Percentiles rank a stretch among this genome's conserved stretches.
Conservation (phyloP, 257 asterid species). For the Penstemon davidsonii region DNA sequence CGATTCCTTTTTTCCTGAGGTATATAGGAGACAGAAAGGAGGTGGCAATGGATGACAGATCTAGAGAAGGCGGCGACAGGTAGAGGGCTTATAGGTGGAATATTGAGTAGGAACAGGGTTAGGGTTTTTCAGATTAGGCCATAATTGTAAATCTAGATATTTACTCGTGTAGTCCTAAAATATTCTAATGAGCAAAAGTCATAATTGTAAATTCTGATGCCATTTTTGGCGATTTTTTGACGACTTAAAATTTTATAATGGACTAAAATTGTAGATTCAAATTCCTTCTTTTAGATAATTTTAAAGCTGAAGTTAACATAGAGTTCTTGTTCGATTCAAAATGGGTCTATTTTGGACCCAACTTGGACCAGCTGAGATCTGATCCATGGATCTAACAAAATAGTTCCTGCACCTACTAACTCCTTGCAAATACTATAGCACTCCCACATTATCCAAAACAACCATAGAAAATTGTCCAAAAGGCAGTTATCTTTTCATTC, state of each 20-base stretch:
- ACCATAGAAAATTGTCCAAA: background rate
- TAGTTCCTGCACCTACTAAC: background rate
- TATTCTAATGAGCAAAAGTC: background rate
- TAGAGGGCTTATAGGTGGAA: too few relatives aligned
- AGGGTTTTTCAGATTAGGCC: too few relatives aligned
- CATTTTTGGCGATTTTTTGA: too few relatives aligned
- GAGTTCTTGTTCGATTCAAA: background rate
- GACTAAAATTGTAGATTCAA: too few relatives aligned
- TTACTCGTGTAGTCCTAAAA: too few relatives aligned
- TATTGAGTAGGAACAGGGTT: too few relatives aligned
- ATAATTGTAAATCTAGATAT: too few relatives aligned
- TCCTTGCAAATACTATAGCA: background rate
- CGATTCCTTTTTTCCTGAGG: too few relatives aligned
- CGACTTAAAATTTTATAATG: too few relatives aligned
- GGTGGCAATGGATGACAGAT: background rate
- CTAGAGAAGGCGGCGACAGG: too few relatives aligned
- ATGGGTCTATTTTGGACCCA: background rate
- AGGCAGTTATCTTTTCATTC: constrained; percentile 5
- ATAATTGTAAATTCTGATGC: too few relatives aligned
- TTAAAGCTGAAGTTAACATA: background rate
- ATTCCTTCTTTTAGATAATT: background rate
- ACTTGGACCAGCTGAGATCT: background rate
- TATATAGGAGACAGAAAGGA: background rate
- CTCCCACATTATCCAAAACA: constrained; percentile 16
- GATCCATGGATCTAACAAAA: background rate